phyloP scores from a whole-genome alignment of 192 early-diverging fungal species.

The Lobosporangium transversale region DNA sequence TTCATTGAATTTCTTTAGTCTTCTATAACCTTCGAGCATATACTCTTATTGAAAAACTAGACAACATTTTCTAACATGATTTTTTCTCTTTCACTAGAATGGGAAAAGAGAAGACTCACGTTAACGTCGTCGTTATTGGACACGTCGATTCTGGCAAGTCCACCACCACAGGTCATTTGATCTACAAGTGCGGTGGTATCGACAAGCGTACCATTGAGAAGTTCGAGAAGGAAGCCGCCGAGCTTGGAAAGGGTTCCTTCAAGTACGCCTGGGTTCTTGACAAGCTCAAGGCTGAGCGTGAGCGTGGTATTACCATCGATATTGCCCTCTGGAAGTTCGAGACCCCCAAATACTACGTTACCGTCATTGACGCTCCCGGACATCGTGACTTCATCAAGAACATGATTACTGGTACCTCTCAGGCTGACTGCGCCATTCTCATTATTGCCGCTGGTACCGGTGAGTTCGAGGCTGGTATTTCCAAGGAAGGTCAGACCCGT shows the following conservation, averaged over 20 bases:
- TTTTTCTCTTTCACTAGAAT: conserved; percentile 3
- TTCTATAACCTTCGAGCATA: conserved; percentile 7
- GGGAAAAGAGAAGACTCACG: conserved; percentile 89
- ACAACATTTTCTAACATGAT: no score
- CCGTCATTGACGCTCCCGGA: conserved; percentile 99
- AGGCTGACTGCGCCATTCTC: conserved; percentile 97
- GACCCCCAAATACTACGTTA: conserved; percentile 75
- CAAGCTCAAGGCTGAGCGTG: conserved; percentile 99
- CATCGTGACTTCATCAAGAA: conserved; percentile 99
- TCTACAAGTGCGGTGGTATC: conserved; percentile 99
- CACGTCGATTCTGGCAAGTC: conserved; percentile 99
- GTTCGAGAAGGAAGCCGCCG: conserved; percentile 99
- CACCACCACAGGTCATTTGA: conserved; percentile 99
- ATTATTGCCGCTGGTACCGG: conserved; percentile 93
- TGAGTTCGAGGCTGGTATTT: conserved; percentile 96
- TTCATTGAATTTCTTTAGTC: background rate
- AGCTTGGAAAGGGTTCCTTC: conserved; percentile 99
- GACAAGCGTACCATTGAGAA: conserved; percentile 99
- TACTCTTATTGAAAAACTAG: no score
- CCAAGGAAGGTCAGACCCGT: conserved; percentile 99
- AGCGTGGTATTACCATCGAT: conserved; percentile 98
- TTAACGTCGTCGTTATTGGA: conserved; percentile 96
- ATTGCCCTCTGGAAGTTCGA: conserved; percentile 98
- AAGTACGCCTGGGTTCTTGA: conserved; percentile 99
- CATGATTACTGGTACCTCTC: conserved; percentile 99